Conservation (phyloP, 768 basidiomycete species). For the Nidularia sp. region DNA sequence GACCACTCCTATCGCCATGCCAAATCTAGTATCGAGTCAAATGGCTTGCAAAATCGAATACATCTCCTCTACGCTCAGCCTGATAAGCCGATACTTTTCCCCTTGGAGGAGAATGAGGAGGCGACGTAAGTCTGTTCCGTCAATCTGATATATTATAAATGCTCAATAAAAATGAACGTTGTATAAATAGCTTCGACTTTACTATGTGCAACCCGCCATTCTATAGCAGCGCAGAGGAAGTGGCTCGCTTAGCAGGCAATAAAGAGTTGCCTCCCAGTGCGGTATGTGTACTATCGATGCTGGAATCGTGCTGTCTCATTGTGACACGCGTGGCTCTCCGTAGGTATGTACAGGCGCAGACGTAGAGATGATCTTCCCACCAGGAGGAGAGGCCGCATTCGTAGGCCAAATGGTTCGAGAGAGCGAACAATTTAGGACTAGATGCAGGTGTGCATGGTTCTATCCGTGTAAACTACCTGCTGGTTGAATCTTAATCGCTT, state of each 20-base stretch:
- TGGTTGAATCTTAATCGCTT: too few relatives aligned
- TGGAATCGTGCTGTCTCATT: neutral
- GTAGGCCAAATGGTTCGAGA: constrained; percentile 76
- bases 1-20: constrained; percentile 54
- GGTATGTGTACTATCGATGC: constrained; percentile 33
- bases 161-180: neutral
- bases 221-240: constrained; percentile 73
- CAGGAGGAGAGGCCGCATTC: constrained; percentile 82
- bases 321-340: neutral
- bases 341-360: constrained; percentile 85
- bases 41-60: constrained; percentile 52
- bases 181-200: constrained; percentile 54
- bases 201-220: constrained; percentile 98
- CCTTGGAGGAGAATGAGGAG: constrained; percentile 17
- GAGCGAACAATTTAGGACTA: constrained; percentile 43
- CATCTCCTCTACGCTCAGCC: constrained; percentile 32
- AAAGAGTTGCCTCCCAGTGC: constrained; percentile 71
- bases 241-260: constrained; percentile 46
- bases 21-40: constrained; percentile 48
- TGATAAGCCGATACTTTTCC: constrained; percentile 42
- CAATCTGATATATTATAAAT: neutral
- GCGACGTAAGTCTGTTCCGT: constrained; percentile 7
- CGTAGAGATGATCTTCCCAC: constrained; percentile 79
- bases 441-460: constrained; percentile 50
- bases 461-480: too few relatives aligned